Base-by-base conservation (phyloP, 177 flowering plant species). In the Vitis hybrid region DNA sequence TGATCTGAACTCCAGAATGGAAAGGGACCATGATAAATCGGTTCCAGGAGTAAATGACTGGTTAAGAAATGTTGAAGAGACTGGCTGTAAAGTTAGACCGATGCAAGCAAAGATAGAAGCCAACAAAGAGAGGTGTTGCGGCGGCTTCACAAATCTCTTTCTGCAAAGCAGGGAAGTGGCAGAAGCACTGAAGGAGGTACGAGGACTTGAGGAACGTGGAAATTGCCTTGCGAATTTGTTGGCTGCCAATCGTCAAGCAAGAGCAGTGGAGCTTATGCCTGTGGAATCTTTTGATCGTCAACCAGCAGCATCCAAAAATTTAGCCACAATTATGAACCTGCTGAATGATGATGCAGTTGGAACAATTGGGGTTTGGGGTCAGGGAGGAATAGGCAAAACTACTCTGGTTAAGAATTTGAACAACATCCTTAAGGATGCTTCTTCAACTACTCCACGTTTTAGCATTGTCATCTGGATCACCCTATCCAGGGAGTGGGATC, bases 321-420 rank as follows among this genome's bases (percentile, higher is more conserved):
- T 73, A 18, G 62, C 46, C 14, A 7, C 19, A n/a, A 6, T 64
- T n/a, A 18, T 74, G 64, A 8, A 18, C 6, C 11, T 69, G 7
- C 52, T 71, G 65, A 17, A 50, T 2, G 48, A 67, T 15, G 64
- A 62, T 40, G 12, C 21, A 12, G 9, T 65, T 13, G 27, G 19
- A 17, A 67, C 17, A 1, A 66, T 79, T 35, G 81, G 76, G 3
- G 24, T 75, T 0, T 72, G 73, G 74, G 81, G 81, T 0, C 71
- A 65, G 75, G 81, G 73, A 24, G 78, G 78, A 49, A 73, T 78
- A 6, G 81, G 81, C 17, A 79, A 75, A 60, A 75, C 78, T 1
- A 63, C 75, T 1, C 27, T 72, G 17, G 56, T 72, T 6, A 75
- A 52, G 52, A 67, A 68, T 27, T 46, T 77, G 67, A 69, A 77